Base-by-base conservation (phyloP, 805 yeast genomes). In the Saccharomycopsis sp. region DNA sequence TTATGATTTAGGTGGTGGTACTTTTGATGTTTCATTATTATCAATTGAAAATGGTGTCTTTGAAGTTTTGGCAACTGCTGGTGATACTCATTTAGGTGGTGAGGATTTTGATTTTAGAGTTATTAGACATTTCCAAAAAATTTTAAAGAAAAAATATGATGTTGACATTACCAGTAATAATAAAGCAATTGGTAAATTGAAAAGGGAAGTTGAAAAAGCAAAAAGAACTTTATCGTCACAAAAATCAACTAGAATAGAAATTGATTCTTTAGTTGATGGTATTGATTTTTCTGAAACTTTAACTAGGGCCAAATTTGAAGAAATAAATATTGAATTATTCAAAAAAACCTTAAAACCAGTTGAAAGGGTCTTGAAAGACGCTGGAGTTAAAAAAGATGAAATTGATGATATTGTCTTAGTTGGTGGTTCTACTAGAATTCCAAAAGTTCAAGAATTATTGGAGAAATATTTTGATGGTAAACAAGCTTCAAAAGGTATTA, bases 341-440 rank as follows among this genome's bases (percentile, higher is more conserved):
- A 87, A 86, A 74, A 85, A 85, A 67, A 90, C 98, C 44, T 72
- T 90, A 64, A 89, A 85, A 64, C 97, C 97, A 44, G 97, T 90
- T 55, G 95, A 87, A 70, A 90, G 85, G 69, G 97, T 90, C 40
- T 75, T 90, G 64, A 85, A 85, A 68, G 98, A 93, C 67, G 80
- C 97, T 43, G 90, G 89, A 64, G 75, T 89, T 53, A 80, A 81
- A 67, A 85, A 85, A 70, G 70, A 81, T 53, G 95, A 86, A 58
- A 78, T 90, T 59, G 87, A 90, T 66, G 98, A 90, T 61, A 88
- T 90, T 62, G 97, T 90, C 37, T 74, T 90, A 43, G 98, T 90
- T 62, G 98, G 98, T 75, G 98, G 98, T 70, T 90, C 98, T 33
- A 93, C 98, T 45, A 86, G 97, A 77, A 93, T 90, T 72, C 98